phyloP scores from a whole-genome alignment of 2,329 filamentous ascomycete species.

The Aureobasidium subglaciale region DNA sequence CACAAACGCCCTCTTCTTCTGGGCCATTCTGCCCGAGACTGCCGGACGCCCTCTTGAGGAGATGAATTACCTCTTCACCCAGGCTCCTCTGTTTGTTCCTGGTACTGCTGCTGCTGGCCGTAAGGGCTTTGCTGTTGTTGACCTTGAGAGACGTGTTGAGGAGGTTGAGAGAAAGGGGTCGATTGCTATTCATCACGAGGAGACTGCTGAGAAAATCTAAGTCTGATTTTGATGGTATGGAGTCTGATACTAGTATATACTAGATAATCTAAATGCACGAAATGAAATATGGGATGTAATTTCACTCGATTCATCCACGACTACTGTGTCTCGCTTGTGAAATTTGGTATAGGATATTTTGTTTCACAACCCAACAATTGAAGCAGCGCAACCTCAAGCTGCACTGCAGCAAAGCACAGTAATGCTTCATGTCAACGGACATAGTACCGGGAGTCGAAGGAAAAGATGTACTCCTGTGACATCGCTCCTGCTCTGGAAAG shows the following conservation, averaged over 20 bases:
- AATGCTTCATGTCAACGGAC: too few relatives aligned
- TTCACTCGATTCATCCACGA: neutral
- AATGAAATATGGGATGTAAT: neutral
- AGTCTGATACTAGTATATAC: neutral
- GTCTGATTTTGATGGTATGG: neutral
- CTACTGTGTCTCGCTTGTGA: too few relatives aligned
- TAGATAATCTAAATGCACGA: neutral
- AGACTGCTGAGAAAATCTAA: neutral
- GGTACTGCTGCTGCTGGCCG: constrained; percentile 43
- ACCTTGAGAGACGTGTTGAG: constrained; percentile 53
- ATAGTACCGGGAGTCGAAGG: too few relatives aligned
- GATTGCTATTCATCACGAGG: constrained; percentile 14
- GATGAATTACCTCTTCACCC: constrained; percentile 47
- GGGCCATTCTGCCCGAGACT: constrained; percentile 60
- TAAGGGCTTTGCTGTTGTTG: constrained; percentile 45
- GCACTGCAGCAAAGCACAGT: too few relatives aligned
- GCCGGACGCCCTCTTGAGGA: constrained; percentile 58
- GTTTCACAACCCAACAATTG: too few relatives aligned
- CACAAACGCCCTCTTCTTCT: constrained; percentile 62
- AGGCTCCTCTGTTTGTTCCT: constrained; percentile 57
- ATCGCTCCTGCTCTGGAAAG: too few relatives aligned
- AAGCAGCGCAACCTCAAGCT: too few relatives aligned
- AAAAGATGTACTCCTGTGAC: too few relatives aligned
- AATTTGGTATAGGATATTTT: too few relatives aligned
- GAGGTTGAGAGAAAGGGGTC: constrained; percentile 39